phyloP scores from a whole-genome alignment of 345 rosid genomes.

The Xanthoceras sorbifolium region DNA sequence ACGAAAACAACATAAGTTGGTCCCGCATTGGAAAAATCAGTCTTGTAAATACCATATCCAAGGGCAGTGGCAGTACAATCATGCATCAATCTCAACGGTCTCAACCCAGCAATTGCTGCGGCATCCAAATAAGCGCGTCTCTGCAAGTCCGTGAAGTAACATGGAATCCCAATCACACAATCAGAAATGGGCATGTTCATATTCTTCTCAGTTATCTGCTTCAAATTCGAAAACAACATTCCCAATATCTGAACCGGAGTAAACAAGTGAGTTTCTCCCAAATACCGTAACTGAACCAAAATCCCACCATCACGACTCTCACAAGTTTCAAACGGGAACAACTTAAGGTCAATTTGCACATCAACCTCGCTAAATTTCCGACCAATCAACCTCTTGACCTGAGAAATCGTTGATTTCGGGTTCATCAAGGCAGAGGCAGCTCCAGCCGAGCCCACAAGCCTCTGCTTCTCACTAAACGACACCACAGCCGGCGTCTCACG shows the following conservation, averaged over 20 bases:
- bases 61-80: conserved; percentile 71
- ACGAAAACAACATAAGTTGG: conserved; percentile 52
- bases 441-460: conserved; percentile 79
- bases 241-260: conserved; percentile 59
- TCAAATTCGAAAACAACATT: conserved; percentile 70
- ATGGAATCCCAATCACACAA: conserved; percentile 69
- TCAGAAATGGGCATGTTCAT: conserved; percentile 45
- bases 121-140: conserved; percentile 67
- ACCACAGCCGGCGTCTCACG: conserved; percentile 71
- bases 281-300: conserved; percentile 43
- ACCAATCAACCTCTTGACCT: conserved; percentile 69
- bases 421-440: conserved; percentile 77
- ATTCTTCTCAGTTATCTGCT: conserved; percentile 55
- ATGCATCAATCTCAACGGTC: conserved; percentile 63
- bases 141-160: conserved; percentile 58
- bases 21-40: conserved; percentile 44
- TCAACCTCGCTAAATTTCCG: conserved; percentile 46
- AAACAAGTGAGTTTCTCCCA: conserved; percentile 55
- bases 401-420: conserved; percentile 72
- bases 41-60: conserved; percentile 70
- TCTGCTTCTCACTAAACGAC: conserved; percentile 81
- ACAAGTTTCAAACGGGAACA: conserved; percentile 54
- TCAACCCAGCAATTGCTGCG: conserved; percentile 62
- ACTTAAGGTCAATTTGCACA: conserved; percentile 52
- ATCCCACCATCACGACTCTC: conserved; percentile 53